A percentile compares a stretch with the other conserved stretches of the same genome.
Conservation (phyloP, 345 rosid species). For the Carallia brachiata region DNA sequence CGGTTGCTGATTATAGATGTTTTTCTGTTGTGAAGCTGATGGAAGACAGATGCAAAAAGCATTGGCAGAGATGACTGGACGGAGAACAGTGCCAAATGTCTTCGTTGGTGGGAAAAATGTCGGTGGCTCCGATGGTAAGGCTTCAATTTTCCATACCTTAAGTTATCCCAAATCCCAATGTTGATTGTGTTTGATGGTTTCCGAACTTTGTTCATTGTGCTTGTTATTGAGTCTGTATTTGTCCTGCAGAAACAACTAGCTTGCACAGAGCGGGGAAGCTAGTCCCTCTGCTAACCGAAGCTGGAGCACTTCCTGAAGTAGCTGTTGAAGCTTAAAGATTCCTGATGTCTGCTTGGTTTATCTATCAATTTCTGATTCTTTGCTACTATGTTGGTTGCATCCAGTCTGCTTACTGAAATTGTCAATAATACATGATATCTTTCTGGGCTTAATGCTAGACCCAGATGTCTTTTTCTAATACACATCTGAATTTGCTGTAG, state of each 20-base stretch:
- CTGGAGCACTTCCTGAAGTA: conserved; percentile 54
- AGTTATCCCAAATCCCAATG: background rate
- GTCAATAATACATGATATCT: background rate
- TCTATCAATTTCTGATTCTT: background rate
- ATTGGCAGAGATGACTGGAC: conserved; percentile 66
- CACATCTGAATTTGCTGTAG: too few relatives aligned
- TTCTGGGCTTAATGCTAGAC: background rate
- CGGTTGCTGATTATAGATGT: too few relatives aligned
- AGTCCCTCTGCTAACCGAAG: conserved; percentile 69
- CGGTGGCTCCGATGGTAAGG: conserved; percentile 77
- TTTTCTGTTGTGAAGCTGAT: conserved; percentile 42
- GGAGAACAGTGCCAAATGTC: conserved; percentile 66
- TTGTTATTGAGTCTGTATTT: background rate
- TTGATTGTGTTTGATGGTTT: background rate
- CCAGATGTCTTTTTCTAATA: too few relatives aligned
- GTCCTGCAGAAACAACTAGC: conserved; percentile 50
- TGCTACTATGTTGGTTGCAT: background rate
- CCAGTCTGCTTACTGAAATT: background rate
- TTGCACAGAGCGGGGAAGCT: conserved; percentile 58
- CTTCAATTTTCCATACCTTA: background rate
- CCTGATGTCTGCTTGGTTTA: conserved; percentile 2
- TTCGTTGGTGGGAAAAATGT: conserved; percentile 79
- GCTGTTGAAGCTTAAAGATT: conserved; percentile 32
- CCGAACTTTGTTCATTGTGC: background rate
- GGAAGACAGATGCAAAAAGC: conserved; percentile 62